Conservation (phyloP, 352 stramenopile genomes). For the Phytopythium montanum region DNA sequence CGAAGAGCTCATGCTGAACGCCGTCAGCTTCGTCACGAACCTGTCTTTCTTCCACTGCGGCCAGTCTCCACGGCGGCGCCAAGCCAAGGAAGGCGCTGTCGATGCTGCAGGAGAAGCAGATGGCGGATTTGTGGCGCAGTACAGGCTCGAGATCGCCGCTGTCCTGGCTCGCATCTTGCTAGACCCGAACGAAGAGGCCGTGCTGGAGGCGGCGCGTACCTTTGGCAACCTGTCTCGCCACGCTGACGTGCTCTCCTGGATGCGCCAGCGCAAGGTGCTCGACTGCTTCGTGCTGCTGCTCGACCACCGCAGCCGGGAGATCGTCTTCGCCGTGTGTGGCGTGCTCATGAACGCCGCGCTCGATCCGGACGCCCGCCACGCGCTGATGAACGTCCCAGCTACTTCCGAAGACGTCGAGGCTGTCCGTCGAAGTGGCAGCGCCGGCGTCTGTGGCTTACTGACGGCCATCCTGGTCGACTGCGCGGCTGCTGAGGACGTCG, state of each 20-base stretch:
- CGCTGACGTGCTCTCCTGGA: slow-evolving; percentile 50
- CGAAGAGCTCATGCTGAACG: slow-evolving; percentile 88
- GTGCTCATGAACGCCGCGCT: slow-evolving; percentile 85
- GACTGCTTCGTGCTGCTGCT: slow-evolving; percentile 73
- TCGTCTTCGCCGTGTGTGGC: slow-evolving; percentile 76
- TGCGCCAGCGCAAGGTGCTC: slow-evolving; percentile 57
- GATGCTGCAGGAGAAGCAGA: neutral
- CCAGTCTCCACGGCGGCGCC: neutral
- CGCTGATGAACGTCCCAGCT: slow-evolving; percentile 23
- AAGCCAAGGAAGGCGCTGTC: neutral
- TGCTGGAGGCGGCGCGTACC: slow-evolving; percentile 75
- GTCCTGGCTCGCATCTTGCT: slow-evolving; percentile 51
- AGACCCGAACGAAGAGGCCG: slow-evolving; percentile 75
- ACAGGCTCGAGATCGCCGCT: slow-evolving; percentile 36
- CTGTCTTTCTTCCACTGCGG: slow-evolving; percentile 64
- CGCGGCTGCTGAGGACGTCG: slow-evolving; percentile 52
- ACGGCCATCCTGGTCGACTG: slow-evolving; percentile 50
- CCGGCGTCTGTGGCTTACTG: slow-evolving; percentile 43
- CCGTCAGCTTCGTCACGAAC: slow-evolving; percentile 86
- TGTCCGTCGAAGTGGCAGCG: slow-evolving; percentile 6
- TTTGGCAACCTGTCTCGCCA: slow-evolving; percentile 87
- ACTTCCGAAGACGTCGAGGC: slow-evolving; percentile 10
- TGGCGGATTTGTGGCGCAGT: slow-evolving; percentile 37
- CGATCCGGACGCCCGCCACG: slow-evolving; percentile 29
- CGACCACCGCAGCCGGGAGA: slow-evolving; percentile 69